Conservation (phyloP, 495 filamentous ascomycete genomes). For the Hypoxylon lienhwacheense region DNA sequence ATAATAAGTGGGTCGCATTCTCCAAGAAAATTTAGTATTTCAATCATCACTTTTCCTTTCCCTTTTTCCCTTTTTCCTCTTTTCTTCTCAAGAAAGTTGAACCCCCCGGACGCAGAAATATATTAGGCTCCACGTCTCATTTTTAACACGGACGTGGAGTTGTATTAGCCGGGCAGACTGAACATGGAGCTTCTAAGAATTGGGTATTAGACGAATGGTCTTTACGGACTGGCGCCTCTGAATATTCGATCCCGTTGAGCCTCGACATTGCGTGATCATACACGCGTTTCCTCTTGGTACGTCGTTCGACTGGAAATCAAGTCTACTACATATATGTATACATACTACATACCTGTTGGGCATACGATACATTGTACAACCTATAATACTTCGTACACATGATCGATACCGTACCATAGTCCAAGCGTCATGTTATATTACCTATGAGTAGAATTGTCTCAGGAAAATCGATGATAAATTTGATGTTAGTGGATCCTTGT, state of each 20-base stretch:
- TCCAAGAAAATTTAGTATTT: constrained; percentile 17
- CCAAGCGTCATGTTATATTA: too few species aligned
- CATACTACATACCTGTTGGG: too few species aligned
- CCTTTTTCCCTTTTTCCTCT: constrained; percentile 36
- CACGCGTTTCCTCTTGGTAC: background rate
- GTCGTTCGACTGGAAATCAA: too few species aligned
- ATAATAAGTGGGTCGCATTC: constrained; percentile 8
- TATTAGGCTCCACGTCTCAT: constrained; percentile 45
- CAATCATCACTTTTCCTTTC: constrained; percentile 2
- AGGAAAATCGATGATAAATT: too few species aligned
- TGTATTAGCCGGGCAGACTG: constrained; percentile 54
- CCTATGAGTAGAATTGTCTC: too few species aligned
- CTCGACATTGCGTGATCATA: constrained; percentile 44
- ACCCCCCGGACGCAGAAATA: constrained; percentile 47
- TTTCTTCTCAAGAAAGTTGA: constrained; percentile 50
- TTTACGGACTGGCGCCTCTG: constrained; percentile 38
- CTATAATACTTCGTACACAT: too few species aligned
- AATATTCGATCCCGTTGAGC: constrained; percentile 56
- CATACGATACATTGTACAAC: too few species aligned
- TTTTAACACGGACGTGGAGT: constrained; percentile 44
- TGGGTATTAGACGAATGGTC: constrained; percentile 44
- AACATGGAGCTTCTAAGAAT: constrained; percentile 55
- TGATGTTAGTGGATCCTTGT: too few species aligned
- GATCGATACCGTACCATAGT: too few species aligned
- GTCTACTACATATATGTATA: too few species aligned